Evolutionary conservation across 2,329 filamentous ascomycete genomes (phyloP), one percentile per base, ranked within the genome.

Genomic region (Diaporthe aspalathi): DNA sequence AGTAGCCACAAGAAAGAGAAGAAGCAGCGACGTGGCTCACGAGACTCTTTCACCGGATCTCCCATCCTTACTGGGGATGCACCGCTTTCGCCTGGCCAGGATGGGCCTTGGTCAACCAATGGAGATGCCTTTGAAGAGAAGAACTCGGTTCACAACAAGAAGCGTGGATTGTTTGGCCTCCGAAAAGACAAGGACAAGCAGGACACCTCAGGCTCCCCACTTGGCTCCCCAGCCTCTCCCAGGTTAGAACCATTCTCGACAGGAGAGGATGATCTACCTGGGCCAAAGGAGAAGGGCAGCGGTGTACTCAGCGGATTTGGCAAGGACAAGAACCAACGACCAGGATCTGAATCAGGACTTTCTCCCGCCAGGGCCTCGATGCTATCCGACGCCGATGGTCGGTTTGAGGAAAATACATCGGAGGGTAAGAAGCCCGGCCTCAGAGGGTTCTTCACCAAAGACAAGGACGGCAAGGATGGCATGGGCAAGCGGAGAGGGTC

Each of bases 401-500:
- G 50, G 5, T 20, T 32, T 20, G 67, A 60, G 8, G 29, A 40
- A 3, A 52, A 11, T 11, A 12, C 32, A 11, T 16, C 32, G 4
- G 67, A 20, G 16, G 43, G 50, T 11, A 68, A 68, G 43, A 60
- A 52, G 45, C 40, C 43, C 9, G 53, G 45, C 5, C 20, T 60
- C 1, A 24, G 35, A 16, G 53, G 53, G 20, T 24, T 68, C 17
- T 60, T 50, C 22, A 57, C 43, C 22, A 50, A 60, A 57, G 67
- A 60, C 32, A 60, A 68, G 32, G 54, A 43, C 14, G 56, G 22
- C 4, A 68, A 68, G 22, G 45, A 32, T 20, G 56, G 22, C 5
- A 68, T 43, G 45, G 40, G 43, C 6, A 50, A 60, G 11, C 52
- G 29, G n/a, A 60, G 43, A 68, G 66, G 16, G 6, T 52, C 53